Base-by-base conservation (phyloP, 768 basidiomycete genomes). In the Flagelloscypha sp. region DNA sequence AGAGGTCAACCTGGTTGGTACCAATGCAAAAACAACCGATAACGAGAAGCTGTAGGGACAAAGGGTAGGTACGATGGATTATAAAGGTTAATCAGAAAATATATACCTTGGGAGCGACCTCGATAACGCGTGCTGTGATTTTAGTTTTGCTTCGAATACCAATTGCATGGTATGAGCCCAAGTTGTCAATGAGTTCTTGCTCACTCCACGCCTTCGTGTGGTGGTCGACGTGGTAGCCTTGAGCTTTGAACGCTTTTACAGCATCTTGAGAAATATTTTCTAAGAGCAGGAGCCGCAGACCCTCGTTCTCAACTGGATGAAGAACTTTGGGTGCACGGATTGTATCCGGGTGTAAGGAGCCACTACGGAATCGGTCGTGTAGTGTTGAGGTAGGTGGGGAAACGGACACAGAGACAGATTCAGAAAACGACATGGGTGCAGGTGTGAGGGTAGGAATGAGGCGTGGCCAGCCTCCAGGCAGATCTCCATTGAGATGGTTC, bases 11-110 rank as follows among this genome's bases (percentile, higher is more conserved):
- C 59, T 98, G 95, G 61, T 98, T 98, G 35, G 89, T 93, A 33
- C 95, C 95, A 46, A 99, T 99, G 63, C 95, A 99, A 74, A 99
- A 99, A 59, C 95, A 99, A 8, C 95, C 94, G 44, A 98, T 89
- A 52, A 82, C 87, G 9, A 97, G 73, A 30, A 99, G 83, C 92
- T 99, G 51, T 6, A 30, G 7, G 8, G 24, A 4, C 7, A 9
- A 22, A 15, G 30, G 30, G 4, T 27, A 22, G 27, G 35, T 16
- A 35, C 29, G 29, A 27, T 10, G 4, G n/a, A n/a, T 25, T 21
- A 18, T 10, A 35, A 24, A 19, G 21, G 30, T 30, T 33, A 8
- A 25, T 18, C 24, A 18, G 18, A 7, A 15, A 16, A 30, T 7
- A 50, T 74, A 32, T 51, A 83, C 94, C 72, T 88, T 89, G 35